Evolutionary conservation across 208 protist species (phyloP).

Genomic region (Trichomonas tenax): DNA sequence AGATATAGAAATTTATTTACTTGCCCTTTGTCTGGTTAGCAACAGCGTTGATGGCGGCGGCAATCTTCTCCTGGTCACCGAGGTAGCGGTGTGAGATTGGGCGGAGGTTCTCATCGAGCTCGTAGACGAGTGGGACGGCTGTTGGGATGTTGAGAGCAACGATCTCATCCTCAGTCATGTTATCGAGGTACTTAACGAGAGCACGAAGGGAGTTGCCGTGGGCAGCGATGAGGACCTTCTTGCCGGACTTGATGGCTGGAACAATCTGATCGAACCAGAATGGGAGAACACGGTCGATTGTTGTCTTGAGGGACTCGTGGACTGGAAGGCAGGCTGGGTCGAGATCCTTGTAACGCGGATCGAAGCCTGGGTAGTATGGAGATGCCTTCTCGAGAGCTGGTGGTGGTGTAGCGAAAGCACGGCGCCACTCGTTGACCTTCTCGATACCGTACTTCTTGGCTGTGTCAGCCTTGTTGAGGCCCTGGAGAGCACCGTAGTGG

Average conservation of each 20-base stretch:
- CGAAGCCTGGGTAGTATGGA: constrained; percentile 21
- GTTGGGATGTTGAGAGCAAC: constrained; percentile 40
- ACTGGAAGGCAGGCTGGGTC: neutral
- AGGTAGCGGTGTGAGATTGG: constrained; percentile 10
- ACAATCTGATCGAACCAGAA: constrained; percentile 30
- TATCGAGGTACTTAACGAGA: constrained; percentile 45
- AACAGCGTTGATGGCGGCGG: constrained; percentile 22
- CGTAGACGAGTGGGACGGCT: constrained; percentile 44
- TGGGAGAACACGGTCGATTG: constrained; percentile 25
- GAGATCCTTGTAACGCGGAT: constrained; percentile 5
- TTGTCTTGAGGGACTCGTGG: neutral
- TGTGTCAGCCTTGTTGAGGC: constrained; percentile 54
- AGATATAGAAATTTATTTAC: too few relatives aligned
- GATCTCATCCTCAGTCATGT: constrained; percentile 40
- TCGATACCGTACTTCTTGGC: constrained; percentile 51
- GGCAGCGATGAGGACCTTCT: constrained; percentile 53
- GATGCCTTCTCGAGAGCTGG: constrained; percentile 37
- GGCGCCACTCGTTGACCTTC: constrained; percentile 50
- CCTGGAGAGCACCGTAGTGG: constrained; percentile 52
- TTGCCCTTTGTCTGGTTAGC: constrained; percentile 23
- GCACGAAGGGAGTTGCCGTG: constrained; percentile 49
- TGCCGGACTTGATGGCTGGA: constrained; percentile 44
- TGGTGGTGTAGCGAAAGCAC: constrained; percentile 50
- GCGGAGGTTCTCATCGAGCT: constrained; percentile 38
- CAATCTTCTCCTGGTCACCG: constrained; percentile 20